A percentile compares a stretch with the other conserved stretches of the same genome.
These are phyloP conservation scores for Fusarium tricinctum DNA, from an alignment of 2,329 filamentous ascomycete species.

Conservation along the genomic window DNA sequence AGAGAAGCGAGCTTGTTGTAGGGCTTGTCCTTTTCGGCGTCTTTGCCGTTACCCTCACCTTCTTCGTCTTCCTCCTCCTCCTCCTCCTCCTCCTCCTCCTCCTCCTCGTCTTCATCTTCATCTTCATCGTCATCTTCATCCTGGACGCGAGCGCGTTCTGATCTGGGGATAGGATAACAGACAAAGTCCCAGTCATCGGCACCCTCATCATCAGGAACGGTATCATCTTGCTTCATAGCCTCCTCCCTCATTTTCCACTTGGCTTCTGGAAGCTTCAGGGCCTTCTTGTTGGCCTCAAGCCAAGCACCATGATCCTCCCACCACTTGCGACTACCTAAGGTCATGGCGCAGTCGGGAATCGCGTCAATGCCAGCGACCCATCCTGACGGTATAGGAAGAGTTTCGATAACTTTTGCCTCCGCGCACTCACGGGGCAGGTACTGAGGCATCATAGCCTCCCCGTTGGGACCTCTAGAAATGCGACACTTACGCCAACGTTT, in stretches of 20 bases:
- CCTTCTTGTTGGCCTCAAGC: slow-evolving; percentile 39
- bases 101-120: background rate
- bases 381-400: slow-evolving; percentile 25
- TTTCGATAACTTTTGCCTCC: slow-evolving; percentile 13
- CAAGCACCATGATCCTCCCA: slow-evolving; percentile 41
- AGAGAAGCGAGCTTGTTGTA: slow-evolving; percentile 38
- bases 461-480: slow-evolving; percentile 27
- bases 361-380: slow-evolving; percentile 39
- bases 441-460: slow-evolving; percentile 34
- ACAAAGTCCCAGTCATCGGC: slow-evolving; percentile 44
- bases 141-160: background rate
- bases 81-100: background rate
- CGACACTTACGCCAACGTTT: slow-evolving; percentile 9
- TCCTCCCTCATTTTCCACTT: slow-evolving; percentile 44
- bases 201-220: slow-evolving; percentile 32
- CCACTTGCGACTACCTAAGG: slow-evolving; percentile 33
- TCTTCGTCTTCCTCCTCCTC: background rate
- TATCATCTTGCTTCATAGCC: slow-evolving; percentile 29
- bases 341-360: slow-evolving; percentile 33
- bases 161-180: slow-evolving; percentile 10
- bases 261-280: slow-evolving; percentile 27
- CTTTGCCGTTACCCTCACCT: background rate
- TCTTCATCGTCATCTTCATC: background rate
- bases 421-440: slow-evolving; percentile 33
- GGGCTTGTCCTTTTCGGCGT: background rate